These are phyloP conservation scores for Aspergillus saccharolyticus DNA, from an alignment of 495 filamentous ascomycete genomes.

Conservation along the genomic window DNA sequence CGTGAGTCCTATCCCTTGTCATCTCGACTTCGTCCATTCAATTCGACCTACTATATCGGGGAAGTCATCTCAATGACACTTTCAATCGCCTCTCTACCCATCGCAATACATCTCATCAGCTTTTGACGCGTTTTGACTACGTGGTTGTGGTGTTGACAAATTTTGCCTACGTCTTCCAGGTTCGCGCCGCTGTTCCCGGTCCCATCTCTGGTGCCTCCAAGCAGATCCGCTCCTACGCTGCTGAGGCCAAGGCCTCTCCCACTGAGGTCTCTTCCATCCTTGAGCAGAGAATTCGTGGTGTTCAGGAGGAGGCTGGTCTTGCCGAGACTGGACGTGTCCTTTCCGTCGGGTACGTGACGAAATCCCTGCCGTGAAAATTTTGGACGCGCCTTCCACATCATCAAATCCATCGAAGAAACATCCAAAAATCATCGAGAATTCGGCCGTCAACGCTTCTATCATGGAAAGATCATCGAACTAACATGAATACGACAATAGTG, in stretches of 20 bases:
- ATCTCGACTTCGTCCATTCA: slow-evolving; percentile 20
- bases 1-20: slow-evolving; percentile 64
- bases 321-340: slow-evolving; percentile 98
- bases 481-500: slow-evolving; percentile 53
- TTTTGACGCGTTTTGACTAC: slow-evolving; percentile 29
- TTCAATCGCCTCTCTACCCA: slow-evolving; percentile 26
- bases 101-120: slow-evolving; percentile 22
- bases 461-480: slow-evolving; percentile 9
- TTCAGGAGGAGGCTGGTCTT: slow-evolving; percentile 90
- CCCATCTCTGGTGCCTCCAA: slow-evolving; percentile 64
- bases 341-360: slow-evolving; percentile 86
- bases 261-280: slow-evolving; percentile 99
- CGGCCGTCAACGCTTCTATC: not conserved
- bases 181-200: slow-evolving; percentile 79
- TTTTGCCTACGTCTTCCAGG: slow-evolving; percentile 52
- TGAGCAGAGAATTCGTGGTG: slow-evolving; percentile 97
- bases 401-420: slow-evolving; percentile 24
- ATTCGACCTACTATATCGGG: slow-evolving; percentile 31
- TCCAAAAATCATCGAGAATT: slow-evolving; percentile 10
- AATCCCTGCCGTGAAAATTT: slow-evolving; percentile 30
- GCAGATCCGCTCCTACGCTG: slow-evolving; percentile 84
- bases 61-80: slow-evolving; percentile 37
- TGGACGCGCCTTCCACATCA: slow-evolving; percentile 25
- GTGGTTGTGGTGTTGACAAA: slow-evolving; percentile 37
- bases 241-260: slow-evolving; percentile 88